These are phyloP conservation scores for Hymenotorrendiella dingleyae DNA, from an alignment of 2,329 filamentous ascomycete species.

Conservation along the genomic window DNA sequence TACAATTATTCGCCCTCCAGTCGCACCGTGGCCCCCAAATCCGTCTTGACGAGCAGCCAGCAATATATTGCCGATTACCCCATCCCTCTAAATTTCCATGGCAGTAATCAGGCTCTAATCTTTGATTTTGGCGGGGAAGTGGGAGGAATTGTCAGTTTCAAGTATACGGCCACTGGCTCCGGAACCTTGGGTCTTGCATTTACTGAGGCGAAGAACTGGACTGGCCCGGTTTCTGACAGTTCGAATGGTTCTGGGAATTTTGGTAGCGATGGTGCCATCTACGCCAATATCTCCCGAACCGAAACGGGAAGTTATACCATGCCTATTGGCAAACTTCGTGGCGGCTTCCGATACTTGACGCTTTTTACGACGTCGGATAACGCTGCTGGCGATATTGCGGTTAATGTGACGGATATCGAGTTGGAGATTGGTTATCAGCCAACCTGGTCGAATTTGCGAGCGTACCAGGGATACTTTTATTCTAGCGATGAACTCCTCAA, in stretches of 20 bases:
- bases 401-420: conserved; percentile 28
- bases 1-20: conserved; percentile 51
- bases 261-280: conserved; percentile 42
- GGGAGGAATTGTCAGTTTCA: conserved; percentile 48
- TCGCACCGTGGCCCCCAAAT: conserved; percentile 41
- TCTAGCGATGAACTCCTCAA: conserved; percentile 45
- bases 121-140: conserved; percentile 56
- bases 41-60: conserved; percentile 25
- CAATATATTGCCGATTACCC: conserved; percentile 32
- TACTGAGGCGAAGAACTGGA: conserved; percentile 40
- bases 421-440: conserved; percentile 37
- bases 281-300: conserved; percentile 33
- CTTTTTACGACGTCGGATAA: conserved; percentile 35
- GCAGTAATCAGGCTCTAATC: conserved; percentile 46
- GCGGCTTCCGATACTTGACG: conserved; percentile 49
- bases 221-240: conserved; percentile 40
- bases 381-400: conserved; percentile 11
- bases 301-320: conserved; percentile 36
- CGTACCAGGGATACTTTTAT: conserved; percentile 51
- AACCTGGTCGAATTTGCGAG: conserved; percentile 36
- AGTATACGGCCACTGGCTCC: conserved; percentile 38
- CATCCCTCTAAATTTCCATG: conserved; percentile 9
- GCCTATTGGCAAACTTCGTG: conserved; percentile 39
- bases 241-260: conserved; percentile 43
- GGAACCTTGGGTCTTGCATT: conserved; percentile 41